Percentiles rank a stretch among this genome's conserved stretches.
phyloP scores from a whole-genome alignment of 2,329 filamentous ascomycete species.

The Cladophialophora exuberans region DNA sequence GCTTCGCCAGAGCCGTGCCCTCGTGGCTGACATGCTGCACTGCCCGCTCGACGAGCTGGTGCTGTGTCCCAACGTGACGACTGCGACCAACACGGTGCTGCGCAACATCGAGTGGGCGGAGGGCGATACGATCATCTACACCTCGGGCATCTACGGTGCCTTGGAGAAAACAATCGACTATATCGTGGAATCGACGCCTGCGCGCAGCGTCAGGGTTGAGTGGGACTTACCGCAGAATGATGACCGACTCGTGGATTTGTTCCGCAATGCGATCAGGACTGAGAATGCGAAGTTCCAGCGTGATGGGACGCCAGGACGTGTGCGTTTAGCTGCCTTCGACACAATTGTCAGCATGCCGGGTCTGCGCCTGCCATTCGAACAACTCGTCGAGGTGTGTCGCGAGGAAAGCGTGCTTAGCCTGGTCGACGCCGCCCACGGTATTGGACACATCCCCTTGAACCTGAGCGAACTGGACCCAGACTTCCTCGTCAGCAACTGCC shows the following conservation, averaged over 20 bases:
- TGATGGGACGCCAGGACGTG: constrained; percentile 54
- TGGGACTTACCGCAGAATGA: constrained; percentile 72
- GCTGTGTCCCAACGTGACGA: constrained; percentile 77
- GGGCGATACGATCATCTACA: constrained; percentile 68
- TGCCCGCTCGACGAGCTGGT: constrained; percentile 68
- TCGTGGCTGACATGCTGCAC: constrained; percentile 67
- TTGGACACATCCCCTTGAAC: constrained; percentile 76
- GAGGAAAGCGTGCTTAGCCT: constrained; percentile 70
- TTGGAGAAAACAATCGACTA: constrained; percentile 76
- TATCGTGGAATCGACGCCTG: constrained; percentile 65
- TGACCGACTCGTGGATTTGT: constrained; percentile 62
- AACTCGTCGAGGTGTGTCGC: constrained; percentile 64
- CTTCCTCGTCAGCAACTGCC: constrained; percentile 82
- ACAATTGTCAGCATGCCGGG: constrained; percentile 77
- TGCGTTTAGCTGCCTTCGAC: constrained; percentile 74
- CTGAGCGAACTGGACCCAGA: constrained; percentile 70
- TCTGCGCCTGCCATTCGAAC: constrained; percentile 75
- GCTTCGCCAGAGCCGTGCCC: constrained; percentile 65
- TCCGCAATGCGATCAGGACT: constrained; percentile 46
- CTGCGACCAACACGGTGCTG: constrained; percentile 73
- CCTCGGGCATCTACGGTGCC: constrained; percentile 75
- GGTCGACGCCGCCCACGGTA: constrained; percentile 80
- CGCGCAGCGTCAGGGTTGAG: constrained; percentile 59
- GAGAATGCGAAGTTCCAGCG: constrained; percentile 55
- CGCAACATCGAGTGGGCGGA: constrained; percentile 68